Conservation (phyloP, 2,329 filamentous ascomycete genomes). For the Cytospora piceae region DNA sequence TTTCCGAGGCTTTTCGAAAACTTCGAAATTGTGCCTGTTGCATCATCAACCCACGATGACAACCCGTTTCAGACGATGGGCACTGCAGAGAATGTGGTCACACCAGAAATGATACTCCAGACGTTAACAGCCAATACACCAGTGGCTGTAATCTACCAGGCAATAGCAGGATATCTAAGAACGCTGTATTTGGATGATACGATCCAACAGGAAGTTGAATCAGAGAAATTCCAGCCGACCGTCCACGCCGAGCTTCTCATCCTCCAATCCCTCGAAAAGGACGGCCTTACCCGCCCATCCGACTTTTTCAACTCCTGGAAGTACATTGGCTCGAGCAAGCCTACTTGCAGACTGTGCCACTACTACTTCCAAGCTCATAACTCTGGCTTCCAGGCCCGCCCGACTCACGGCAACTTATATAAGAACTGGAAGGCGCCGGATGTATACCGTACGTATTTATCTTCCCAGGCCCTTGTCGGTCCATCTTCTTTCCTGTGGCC, state of each 20-base stretch:
- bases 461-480: no score
- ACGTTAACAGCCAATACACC: slow-evolving; percentile 25
- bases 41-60: slow-evolving; percentile 16
- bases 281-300: slow-evolving; percentile 8
- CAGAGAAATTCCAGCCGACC: slow-evolving; percentile 23
- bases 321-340: slow-evolving; percentile 36
- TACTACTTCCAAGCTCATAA: slow-evolving; percentile 32
- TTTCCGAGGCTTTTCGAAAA: slow-evolving; percentile 30
- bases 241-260: slow-evolving; percentile 35
- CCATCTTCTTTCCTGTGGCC: neutral
- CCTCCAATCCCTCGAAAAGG: slow-evolving; percentile 28
- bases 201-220: slow-evolving; percentile 6
- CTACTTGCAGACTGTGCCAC: slow-evolving; percentile 33
- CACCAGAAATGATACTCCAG: slow-evolving; percentile 29
- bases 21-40: slow-evolving; percentile 20
- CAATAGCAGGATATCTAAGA: slow-evolving; percentile 22
- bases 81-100: neutral
- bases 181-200: slow-evolving; percentile 27
- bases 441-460: neutral
- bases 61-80: slow-evolving; percentile 18
- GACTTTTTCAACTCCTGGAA: slow-evolving; percentile 33
- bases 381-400: slow-evolving; percentile 24
- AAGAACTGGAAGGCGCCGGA: slow-evolving; percentile 32
- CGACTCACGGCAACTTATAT: slow-evolving; percentile 33
- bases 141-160: slow-evolving; percentile 7